Conservation (phyloP, 2,329 filamentous ascomycete genomes). For the Gliomastix tumulicola region DNA sequence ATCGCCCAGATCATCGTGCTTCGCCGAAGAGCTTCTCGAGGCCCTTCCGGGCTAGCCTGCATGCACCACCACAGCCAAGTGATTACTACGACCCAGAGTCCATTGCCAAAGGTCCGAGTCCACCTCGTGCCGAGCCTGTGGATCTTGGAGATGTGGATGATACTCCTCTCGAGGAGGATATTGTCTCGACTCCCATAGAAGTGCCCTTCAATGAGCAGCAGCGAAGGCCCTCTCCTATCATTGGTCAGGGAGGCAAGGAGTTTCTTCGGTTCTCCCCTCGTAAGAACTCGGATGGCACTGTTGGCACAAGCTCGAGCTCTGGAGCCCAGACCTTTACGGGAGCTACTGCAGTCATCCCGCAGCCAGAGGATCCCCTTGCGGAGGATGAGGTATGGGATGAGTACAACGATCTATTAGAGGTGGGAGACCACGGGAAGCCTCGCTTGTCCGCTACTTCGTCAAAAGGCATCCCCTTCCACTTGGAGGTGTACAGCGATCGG, state of each 20-base stretch:
- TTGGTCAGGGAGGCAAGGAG: constrained; percentile 31
- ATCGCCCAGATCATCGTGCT: constrained; percentile 51
- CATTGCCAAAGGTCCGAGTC: constrained; percentile 41
- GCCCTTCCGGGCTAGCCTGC: constrained; percentile 58
- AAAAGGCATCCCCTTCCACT: constrained; percentile 46
- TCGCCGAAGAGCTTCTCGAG: constrained; percentile 79
- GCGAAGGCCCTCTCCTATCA: background rate
- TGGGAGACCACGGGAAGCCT: constrained; percentile 34
- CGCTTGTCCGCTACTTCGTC: constrained; percentile 49
- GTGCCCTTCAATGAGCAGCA: constrained; percentile 13
- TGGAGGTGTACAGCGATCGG: constrained; percentile 38
- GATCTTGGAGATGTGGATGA: too few species aligned
- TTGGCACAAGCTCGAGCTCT: constrained; percentile 50
- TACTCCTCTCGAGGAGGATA: background rate
- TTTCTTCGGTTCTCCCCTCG: constrained; percentile 70
- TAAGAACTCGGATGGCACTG: constrained; percentile 61
- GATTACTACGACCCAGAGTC: constrained; percentile 23
- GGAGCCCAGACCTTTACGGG: constrained; percentile 54
- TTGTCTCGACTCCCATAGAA: background rate
- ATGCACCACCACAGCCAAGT: constrained; percentile 20
- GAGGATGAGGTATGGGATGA: constrained; percentile 94
- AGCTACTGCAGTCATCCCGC: constrained; percentile 61
- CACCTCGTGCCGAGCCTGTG: too few species aligned
- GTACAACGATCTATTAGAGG: constrained; percentile 79
- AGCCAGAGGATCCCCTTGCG: constrained; percentile 51